These are phyloP conservation scores for Schrenkiella parvula DNA, from an alignment of 345 rosid species.

Conservation along the genomic window DNA sequence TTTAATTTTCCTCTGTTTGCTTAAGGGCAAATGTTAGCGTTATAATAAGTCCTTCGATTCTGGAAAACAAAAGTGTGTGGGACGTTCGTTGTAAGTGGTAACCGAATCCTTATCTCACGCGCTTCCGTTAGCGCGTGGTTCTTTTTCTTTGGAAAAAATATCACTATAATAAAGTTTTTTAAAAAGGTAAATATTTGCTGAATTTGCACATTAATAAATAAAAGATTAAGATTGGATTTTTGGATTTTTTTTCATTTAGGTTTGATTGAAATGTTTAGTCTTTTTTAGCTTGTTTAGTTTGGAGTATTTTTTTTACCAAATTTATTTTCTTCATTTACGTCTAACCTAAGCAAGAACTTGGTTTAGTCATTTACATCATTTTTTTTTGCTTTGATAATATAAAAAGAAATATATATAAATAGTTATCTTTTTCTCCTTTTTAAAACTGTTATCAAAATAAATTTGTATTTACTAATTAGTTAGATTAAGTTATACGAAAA, in stretches of 20 bases:
- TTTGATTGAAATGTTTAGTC: conserved; percentile 2
- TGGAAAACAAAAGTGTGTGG: background rate
- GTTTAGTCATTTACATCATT: background rate
- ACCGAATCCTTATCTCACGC: conserved; percentile 23
- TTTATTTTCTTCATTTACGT: background rate
- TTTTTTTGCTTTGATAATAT: background rate
- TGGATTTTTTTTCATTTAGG: background rate
- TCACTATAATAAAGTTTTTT: background rate
- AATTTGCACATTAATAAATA: conserved; percentile 5
- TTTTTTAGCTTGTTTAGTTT: conserved; percentile 11
- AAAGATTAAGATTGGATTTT: background rate
- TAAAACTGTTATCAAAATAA: background rate
- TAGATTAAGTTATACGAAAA: background rate
- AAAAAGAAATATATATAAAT: background rate
- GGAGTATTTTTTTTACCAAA: background rate
- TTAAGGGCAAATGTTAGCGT: background rate
- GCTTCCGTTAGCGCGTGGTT: conserved; percentile 18
- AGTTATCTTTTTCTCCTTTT: background rate
- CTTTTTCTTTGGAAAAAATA: background rate
- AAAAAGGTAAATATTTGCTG: background rate
- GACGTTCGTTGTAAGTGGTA: background rate
- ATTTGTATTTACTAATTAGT: background rate
- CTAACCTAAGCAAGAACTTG: background rate
- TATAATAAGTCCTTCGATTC: background rate
- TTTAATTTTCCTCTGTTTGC: background rate